A percentile compares a stretch with the other conserved stretches of the same genome.
Evolutionary conservation across 2,329 filamentous ascomycete genomes (phyloP).

Genomic region (Scytalidium sp.): DNA sequence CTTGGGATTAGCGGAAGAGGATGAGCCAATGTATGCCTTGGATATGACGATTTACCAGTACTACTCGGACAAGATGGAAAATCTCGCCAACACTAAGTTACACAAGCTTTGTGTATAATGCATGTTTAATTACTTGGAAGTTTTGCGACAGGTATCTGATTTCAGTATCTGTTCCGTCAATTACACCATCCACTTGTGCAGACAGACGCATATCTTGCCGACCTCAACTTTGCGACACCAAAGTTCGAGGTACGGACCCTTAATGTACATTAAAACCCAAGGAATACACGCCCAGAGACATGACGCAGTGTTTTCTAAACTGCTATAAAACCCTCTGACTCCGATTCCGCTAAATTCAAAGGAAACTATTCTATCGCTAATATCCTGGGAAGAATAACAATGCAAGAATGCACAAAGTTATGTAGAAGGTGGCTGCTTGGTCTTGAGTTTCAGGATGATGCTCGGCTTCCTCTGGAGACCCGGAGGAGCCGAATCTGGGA

Average conservation of each 20-base stretch:
- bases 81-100: too few relatives aligned
- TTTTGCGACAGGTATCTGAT: neutral
- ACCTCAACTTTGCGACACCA: too few relatives aligned
- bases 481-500: conserved; percentile 6
- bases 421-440: neutral
- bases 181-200: neutral
- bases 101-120: neutral
- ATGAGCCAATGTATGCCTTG: conserved; percentile 4
- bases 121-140: neutral
- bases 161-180: neutral
- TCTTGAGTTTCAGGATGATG: neutral
- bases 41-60: neutral
- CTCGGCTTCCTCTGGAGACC: neutral
- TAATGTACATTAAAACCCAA: neutral
- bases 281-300: neutral
- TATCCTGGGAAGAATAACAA: neutral
- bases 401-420: neutral
- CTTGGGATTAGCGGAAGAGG: conserved; percentile 23
- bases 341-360: neutral
- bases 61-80: too few relatives aligned
- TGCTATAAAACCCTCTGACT: neutral
- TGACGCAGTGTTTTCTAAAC: neutral
- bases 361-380: neutral
- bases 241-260: too few relatives aligned
- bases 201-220: neutral